Conservation (phyloP, 192 early-diverging fungal genomes). For the Entophlyctis luteolus region DNA sequence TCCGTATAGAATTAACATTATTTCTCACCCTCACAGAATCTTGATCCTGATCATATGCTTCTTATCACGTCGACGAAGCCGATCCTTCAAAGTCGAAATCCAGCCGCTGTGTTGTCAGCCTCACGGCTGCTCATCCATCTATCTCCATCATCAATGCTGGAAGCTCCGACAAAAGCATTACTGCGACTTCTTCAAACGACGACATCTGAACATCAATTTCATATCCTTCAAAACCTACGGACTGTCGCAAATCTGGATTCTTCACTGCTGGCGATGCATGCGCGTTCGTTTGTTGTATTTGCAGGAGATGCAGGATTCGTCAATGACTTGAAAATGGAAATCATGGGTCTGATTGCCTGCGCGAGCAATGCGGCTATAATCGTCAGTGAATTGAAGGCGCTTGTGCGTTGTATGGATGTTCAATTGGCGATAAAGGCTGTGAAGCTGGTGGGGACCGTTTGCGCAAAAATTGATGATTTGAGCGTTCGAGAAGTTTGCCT, state of each 20-base stretch:
- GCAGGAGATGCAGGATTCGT: constrained; percentile 74
- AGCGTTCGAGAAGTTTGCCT: constrained; percentile 55
- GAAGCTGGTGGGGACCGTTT: constrained; percentile 17
- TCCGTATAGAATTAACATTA: not conserved
- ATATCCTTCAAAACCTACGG: constrained; percentile 71
- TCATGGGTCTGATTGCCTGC: constrained; percentile 66
- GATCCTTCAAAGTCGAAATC: constrained; percentile 75
- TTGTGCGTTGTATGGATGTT: constrained; percentile 37
- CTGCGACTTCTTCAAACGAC: constrained; percentile 61
- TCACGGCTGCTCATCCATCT: constrained; percentile 30
- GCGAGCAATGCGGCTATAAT: constrained; percentile 65
- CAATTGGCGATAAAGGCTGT: constrained; percentile 59
- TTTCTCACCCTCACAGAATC: not conserved
- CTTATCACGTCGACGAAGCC: constrained; percentile 64
- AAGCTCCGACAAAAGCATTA: constrained; percentile 49
- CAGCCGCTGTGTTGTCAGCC: constrained; percentile 54
- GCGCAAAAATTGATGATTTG: not conserved
- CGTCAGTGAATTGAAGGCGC: constrained; percentile 71
- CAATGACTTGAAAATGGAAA: constrained; percentile 78
- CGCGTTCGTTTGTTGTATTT: constrained; percentile 77
- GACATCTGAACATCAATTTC: constrained; percentile 73
- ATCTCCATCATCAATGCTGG: constrained; percentile 17
- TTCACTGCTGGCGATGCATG: constrained; percentile 63
- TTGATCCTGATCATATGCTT: constrained; percentile 80
- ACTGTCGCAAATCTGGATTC: constrained; percentile 69